phyloP scores from a whole-genome alignment of 768 basidiomycete genomes.

The Pleurotus ostreatus region DNA sequence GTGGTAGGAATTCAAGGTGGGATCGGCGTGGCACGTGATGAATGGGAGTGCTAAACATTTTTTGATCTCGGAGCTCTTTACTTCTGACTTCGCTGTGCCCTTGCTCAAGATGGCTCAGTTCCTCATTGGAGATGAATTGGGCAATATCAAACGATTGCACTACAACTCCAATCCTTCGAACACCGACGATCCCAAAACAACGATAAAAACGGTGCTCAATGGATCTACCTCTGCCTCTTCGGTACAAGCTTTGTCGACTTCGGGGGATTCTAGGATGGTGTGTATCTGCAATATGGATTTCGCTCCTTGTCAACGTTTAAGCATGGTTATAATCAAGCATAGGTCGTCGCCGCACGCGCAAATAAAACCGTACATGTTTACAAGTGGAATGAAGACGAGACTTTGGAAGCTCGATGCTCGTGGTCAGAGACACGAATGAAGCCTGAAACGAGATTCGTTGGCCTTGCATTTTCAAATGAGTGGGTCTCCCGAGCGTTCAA shows the following conservation, averaged over 20 bases:
- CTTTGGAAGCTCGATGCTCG: conserved; percentile 32
- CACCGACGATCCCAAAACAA: conserved; percentile 26
- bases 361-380: conserved; percentile 52
- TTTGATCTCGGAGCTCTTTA: no score
- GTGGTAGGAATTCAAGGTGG: neutral
- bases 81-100: neutral
- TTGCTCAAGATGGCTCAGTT: conserved; percentile 54
- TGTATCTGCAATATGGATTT: no score
- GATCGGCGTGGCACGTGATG: conserved; percentile 11
- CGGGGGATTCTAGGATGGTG: no score
- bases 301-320: conserved; percentile 4
- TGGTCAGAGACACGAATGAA: conserved; percentile 69
- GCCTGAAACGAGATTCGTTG: conserved; percentile 52
- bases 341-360: conserved; percentile 66
- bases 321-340: conserved; percentile 29
- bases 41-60: no score
- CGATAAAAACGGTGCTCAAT: conserved; percentile 26
- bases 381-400: conserved; percentile 36
- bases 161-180: conserved; percentile 27
- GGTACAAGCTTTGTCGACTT: conserved; percentile 26
- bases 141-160: conserved; percentile 61
- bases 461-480: conserved; percentile 49
- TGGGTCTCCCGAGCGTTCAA: conserved; percentile 23
- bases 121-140: conserved; percentile 75
- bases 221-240: conserved; percentile 19